These are phyloP conservation scores for Curvularia sp. DNA, from an alignment of 2,329 filamentous ascomycete genomes.

Conservation along the genomic window DNA sequence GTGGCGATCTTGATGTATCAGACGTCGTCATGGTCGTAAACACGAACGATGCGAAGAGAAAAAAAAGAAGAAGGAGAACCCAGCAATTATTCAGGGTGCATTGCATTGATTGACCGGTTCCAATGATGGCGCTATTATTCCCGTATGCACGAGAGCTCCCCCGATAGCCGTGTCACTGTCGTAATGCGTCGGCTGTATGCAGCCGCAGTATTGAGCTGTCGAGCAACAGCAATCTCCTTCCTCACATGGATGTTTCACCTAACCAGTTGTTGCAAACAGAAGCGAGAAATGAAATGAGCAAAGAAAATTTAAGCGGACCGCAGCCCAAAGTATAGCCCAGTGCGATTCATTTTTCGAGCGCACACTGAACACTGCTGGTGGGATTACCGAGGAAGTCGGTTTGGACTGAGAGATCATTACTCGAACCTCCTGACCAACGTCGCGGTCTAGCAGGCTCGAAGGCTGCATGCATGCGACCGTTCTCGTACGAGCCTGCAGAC, in stretches of 20 bases:
- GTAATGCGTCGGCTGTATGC: conserved; percentile 13
- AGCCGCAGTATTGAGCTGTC: conserved; percentile 7
- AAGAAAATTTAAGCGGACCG: neutral
- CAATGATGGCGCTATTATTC: neutral
- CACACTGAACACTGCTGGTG: neutral
- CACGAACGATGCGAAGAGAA: neutral
- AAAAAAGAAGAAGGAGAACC: neutral
- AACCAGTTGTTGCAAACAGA: neutral
- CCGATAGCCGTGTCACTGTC: conserved; percentile 7
- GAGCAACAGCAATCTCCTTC: conserved; percentile 1
- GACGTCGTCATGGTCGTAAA: neutral
- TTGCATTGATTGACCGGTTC: neutral
- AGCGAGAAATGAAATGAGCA: neutral
- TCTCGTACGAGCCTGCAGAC: neutral
- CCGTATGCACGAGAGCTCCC: conserved; percentile 10
- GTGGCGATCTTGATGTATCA: conserved; percentile 5
- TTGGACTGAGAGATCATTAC: neutral
- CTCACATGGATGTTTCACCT: neutral
- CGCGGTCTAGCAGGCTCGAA: neutral
- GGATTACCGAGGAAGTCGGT: neutral
- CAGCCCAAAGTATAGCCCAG: neutral
- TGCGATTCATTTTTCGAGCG: neutral
- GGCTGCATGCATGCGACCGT: conserved; percentile 10
- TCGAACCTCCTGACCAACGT: neutral
- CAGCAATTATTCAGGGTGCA: neutral